Evolutionary conservation across 2,329 filamentous ascomycete species (phyloP).

Genomic region (Trichoderma afroharzianum): DNA sequence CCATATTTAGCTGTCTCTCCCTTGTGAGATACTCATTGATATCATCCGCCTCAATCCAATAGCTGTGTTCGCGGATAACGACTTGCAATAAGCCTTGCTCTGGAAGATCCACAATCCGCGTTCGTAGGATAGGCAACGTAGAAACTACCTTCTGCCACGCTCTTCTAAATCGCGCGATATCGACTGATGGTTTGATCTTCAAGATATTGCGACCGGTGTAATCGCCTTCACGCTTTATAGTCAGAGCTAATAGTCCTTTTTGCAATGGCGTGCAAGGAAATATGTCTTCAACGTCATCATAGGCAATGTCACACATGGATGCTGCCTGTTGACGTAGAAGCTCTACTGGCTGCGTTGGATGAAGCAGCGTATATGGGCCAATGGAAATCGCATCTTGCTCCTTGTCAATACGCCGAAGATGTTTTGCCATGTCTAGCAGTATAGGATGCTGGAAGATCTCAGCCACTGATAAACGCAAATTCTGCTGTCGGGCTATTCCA

Average conservation of each 20-base stretch:
- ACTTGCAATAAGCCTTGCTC: slow-evolving; percentile 6
- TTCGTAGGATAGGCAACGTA: background rate
- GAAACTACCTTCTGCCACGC: background rate
- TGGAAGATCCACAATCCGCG: background rate
- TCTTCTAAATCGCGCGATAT: background rate
- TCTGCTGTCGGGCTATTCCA: slow-evolving; percentile 5
- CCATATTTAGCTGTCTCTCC: background rate
- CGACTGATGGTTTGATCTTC: background rate
- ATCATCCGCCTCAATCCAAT: background rate
- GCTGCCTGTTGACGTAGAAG: background rate
- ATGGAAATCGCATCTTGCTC: background rate
- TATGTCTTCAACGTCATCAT: slow-evolving; percentile 2
- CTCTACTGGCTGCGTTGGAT: background rate
- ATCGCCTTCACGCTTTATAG: background rate
- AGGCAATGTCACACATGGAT: background rate
- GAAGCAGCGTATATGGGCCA: background rate
- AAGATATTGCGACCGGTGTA: background rate
- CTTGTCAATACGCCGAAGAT: background rate
- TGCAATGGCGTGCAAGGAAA: slow-evolving; percentile 10
- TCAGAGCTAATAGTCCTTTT: background rate
- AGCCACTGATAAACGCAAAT: background rate
- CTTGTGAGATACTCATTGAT: background rate
- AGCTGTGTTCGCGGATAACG: background rate
- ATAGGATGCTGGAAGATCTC: slow-evolving; percentile 7
- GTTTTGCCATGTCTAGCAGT: slow-evolving; percentile 1